Base-by-base conservation (phyloP, 495 filamentous ascomycete species). In the Copromyces sp. region DNA sequence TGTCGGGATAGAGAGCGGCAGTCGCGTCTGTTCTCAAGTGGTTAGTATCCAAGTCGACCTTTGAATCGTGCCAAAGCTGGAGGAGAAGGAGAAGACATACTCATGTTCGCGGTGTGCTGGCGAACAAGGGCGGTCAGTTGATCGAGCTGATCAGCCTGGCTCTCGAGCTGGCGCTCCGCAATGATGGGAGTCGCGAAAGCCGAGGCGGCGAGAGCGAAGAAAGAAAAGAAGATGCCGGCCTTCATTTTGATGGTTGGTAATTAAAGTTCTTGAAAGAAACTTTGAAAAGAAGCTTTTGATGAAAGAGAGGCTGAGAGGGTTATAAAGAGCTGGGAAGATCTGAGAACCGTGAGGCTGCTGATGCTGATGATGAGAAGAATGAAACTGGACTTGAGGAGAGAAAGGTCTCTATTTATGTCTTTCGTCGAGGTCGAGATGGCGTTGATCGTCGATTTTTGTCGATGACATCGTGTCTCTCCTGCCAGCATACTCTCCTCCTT, bases 81-180 rank as follows among this genome's bases (percentile, higher is more conserved):
- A 24, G 0, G 3, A 35, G 16, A 68, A 68, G 44, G 47, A 68
- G 5, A 11, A 40, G 24, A 73, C 80, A 68, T 78, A 80, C 81
- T 83, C 75, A 83, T 82, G 73, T 77, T 75, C 29, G 74, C 77
- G 20, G 81, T 83, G 70, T 82, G 78, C 69, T 73, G 73, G 69
- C 79, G 74, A 75, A 83, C 75, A 4, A 78, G 61, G 37, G 59
- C 53, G 39, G 75, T 72, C 20, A 83, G 77, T 39, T 76, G 71
- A 71, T 80, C 77, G 17, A 83, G 69, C 72, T 78, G 73, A 42
- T 75, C 74, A 38, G 73, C 81, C 77, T 83, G 80, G 71, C 73
- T 77, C 70, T 79, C 77, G 35, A 78, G 29, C 70, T 76, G 70
- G 72, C 78, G 72, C 53, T 76, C 74, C 59, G 73, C 70, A 71